phyloP scores from a whole-genome alignment of 805 yeast species.

The Naumovozyma baii region DNA sequence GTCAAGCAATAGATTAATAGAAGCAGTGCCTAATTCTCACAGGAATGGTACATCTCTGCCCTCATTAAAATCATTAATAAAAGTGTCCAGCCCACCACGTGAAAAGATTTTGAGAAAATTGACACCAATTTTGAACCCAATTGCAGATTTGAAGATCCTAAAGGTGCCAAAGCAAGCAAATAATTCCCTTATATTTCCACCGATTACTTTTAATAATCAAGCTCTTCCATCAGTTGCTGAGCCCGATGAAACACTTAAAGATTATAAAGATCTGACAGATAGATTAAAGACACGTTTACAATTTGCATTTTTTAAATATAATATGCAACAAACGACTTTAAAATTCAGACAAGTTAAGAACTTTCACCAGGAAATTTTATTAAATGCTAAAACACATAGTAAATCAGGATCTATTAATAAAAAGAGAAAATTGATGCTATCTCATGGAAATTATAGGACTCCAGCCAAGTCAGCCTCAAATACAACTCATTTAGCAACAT shows the following conservation, averaged over 20 bases:
- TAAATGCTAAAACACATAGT: neutral
- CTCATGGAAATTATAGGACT: conserved; percentile 23
- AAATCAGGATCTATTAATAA: neutral
- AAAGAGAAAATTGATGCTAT: conserved; percentile 18
- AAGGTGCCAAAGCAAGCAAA: neutral
- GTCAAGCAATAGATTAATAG: conserved; percentile 1
- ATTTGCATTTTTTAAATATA: conserved; percentile 43
- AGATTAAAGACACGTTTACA: conserved; percentile 39
- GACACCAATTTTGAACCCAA: neutral
- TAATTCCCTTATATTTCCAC: neutral
- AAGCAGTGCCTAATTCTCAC: neutral
- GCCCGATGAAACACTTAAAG: conserved; percentile 1
- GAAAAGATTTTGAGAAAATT: neutral
- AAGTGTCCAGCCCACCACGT: conserved; percentile 2
- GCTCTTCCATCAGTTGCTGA: neutral
- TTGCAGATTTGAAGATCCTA: neutral
- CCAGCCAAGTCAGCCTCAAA: conserved; percentile 8
- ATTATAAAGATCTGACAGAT: conserved; percentile 16
- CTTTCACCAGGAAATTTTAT: neutral
- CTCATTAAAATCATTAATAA: conserved; percentile 15
- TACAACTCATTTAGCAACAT: neutral
- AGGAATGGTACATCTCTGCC: conserved; percentile 9
- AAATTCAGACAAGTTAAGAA: conserved; percentile 13
- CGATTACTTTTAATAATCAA: neutral
- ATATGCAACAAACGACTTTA: conserved; percentile 36